Base-by-base conservation (phyloP, 2,329 filamentous ascomycete genomes). In the Chrysosphaeria jannelii region DNA sequence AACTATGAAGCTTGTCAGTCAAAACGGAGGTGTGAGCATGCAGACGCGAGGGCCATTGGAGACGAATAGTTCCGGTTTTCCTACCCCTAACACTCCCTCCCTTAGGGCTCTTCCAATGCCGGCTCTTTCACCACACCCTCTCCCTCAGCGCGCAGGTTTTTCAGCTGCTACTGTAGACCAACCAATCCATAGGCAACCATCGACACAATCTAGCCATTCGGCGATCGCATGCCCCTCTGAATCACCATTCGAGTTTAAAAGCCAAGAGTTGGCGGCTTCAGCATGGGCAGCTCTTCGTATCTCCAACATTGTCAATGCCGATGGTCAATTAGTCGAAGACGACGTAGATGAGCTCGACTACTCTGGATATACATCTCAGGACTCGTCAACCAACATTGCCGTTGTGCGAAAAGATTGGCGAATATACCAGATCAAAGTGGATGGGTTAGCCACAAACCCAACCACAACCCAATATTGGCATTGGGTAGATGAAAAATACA, bases 401-500 rank as follows among this genome's bases (percentile, higher is more conserved):
- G 42, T 60, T 6, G 42, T 41, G 13, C 36, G 41, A 8, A 41
- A 45, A 7, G 56, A 62, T 35, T 62, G 50, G 42, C 48, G 52
- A 10, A 34, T 62, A 8, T 40, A 48, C 21, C 51, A 57, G 30
- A 46, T 62, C 31, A 57, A 57, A 39, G 52, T 50, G 3, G 38
- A 41, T 9, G 30, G 41, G 8, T 43, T 49, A 23, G 50, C 53
- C 1, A 54, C 48, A 12, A 50, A 48, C 25, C 37, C 41, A 3
- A 33, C 42, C 8, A 48, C 54, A 5, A 57, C 51, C 8, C 56
- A 61, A 34, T 60, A 59, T 38, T 57, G 53, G 53, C 52, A 53
- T 23, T 60, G 49, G 48, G 32, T 49, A 4, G 40, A 40, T 6
- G 35, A 28, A 9, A 26, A 21, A 11, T 19, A 31, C 3, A 26